Evolutionary conservation across 345 rosid genomes (phyloP), one percentile per base, ranked within the genome.

Genomic region (Dimocarpus longan): DNA sequence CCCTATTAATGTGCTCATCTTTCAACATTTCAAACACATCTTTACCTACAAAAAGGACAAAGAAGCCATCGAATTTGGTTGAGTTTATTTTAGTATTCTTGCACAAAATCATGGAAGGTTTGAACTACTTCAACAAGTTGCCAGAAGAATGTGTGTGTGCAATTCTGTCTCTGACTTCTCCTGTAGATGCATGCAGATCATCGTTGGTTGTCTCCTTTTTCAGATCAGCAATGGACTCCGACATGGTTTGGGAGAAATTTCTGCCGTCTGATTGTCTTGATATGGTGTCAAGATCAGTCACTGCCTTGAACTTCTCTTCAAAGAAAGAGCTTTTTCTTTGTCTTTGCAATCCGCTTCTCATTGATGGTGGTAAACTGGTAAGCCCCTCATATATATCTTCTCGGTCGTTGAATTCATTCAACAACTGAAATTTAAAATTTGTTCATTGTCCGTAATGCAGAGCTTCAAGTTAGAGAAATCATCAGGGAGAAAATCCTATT

Each of bases 71-170:
- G 40, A 28, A 28, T 63, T 63, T 63, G 67, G 19, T 24, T 28
- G 28, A 11, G 7, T 12, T 26, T 0, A 26, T 26, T 26, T 26
- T 26, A 26, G 5, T 12, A 28, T 28, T 37, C 39, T 65, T 65
- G 68, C 12, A 26, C 19, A 11, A 16, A 65, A 52, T 52, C 18
- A 76, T 79, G 82, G 81, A 69, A 54, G 71, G 28, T 28, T 6
- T 3, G 24, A 4, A 57, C 57, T 43, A 66, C 63, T 60, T 81
- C 43, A 32, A 57, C 40, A 65, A 67, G 75, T 79, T 94, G 76
- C 97, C 97, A 10, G 91, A 89, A 85, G 91, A 79, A 56, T 90
- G 92, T 63, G 73, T 95, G 43, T 86, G 93, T 2, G 74, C 75
- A 5, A 85, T 95, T 42, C 78, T 93, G 8, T 86, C 92, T 22